Percentiles rank a stretch among this genome's conserved stretches.
Evolutionary conservation across 345 rosid species (phyloP).

Genomic region (Eutrema yunnanense): DNA sequence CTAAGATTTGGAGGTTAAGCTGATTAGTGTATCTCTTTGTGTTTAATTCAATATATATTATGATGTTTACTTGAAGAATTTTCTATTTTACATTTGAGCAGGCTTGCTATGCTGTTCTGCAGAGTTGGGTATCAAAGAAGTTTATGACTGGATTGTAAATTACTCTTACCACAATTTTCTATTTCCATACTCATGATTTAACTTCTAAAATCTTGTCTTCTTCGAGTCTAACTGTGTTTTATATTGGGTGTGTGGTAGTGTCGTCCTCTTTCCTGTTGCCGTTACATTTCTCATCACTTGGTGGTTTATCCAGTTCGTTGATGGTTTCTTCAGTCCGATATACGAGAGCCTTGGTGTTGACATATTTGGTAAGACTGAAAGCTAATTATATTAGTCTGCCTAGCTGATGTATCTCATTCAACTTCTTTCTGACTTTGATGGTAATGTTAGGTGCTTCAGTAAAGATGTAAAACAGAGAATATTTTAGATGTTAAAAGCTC

Average conservation of each 20-base stretch:
- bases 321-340: constrained; percentile 81
- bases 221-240: neutral
- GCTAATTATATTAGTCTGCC: neutral
- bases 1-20: neutral
- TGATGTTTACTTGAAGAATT: neutral
- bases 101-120: constrained; percentile 82
- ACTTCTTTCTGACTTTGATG: neutral
- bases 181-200: neutral
- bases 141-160: constrained; percentile 89
- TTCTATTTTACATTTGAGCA: constrained; percentile 27
- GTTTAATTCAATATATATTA: neutral
- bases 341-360: constrained; percentile 70
- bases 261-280: constrained; percentile 83
- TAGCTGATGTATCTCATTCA: neutral
- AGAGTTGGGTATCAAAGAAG: constrained; percentile 90
- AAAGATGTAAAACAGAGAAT: neutral
- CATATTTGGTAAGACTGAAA: constrained; percentile 56
- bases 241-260: constrained; percentile 46
- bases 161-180: neutral
- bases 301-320: constrained; percentile 86
- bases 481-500: neutral
- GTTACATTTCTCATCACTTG: constrained; percentile 75
- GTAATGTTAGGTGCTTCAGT: neutral
- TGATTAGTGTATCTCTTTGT: neutral
- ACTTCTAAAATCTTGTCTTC: neutral